Evolutionary conservation across 495 filamentous ascomycete species (phyloP).

Genomic region (Talaromyces trachyspermus): DNA sequence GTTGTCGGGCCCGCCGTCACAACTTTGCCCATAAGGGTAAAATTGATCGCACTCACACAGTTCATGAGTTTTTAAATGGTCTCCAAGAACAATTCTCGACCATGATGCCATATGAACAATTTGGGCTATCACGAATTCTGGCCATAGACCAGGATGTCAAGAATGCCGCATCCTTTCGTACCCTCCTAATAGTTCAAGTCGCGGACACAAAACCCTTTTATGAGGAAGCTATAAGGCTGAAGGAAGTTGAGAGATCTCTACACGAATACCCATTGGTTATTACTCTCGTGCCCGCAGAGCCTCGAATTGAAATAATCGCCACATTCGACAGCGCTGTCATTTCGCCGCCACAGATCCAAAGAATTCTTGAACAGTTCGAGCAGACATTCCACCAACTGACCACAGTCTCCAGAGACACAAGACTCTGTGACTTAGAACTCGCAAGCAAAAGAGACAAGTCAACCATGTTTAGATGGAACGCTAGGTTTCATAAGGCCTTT

Average conservation of each 20-base stretch:
- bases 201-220: not conserved
- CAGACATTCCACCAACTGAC: constrained; percentile 9
- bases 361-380: constrained; percentile 17
- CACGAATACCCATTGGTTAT: constrained; percentile 11
- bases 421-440: not conserved
- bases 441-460: constrained; percentile 1
- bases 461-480: not conserved
- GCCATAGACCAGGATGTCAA: constrained; percentile 39
- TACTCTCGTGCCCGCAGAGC: constrained; percentile 15
- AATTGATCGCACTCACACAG: constrained; percentile 15
- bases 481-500: no score
- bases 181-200: constrained; percentile 41
- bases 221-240: not conserved
- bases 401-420: not conserved
- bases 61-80: constrained; percentile 25
- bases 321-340: constrained; percentile 15
- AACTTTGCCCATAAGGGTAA: constrained; percentile 48
- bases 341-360: constrained; percentile 1
- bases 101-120: constrained; percentile 48
- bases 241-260: not conserved
- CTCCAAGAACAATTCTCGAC: constrained; percentile 39
- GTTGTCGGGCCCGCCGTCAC: constrained; percentile 53
- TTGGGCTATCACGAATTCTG: constrained; percentile 51
- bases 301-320: constrained; percentile 3
- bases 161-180: constrained; percentile 47